Base-by-base conservation (phyloP, 2,329 filamentous ascomycete genomes). In the Aspergillus ustus region DNA sequence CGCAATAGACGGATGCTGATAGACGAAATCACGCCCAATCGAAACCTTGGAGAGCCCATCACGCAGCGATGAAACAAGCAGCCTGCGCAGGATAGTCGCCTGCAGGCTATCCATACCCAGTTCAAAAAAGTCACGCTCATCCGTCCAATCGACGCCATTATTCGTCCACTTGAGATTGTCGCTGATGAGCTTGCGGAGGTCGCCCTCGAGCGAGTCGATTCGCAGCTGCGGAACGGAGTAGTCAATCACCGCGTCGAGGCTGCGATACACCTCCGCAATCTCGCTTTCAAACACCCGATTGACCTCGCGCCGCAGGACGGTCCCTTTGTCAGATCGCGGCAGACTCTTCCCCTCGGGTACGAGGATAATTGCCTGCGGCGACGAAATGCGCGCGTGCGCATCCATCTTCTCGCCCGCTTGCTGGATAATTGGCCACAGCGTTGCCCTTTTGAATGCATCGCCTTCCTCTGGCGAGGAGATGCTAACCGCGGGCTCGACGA, bases 31-130 rank as follows among this genome's bases (percentile, higher is more conserved):
- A 2, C 34, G 34, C 15, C 34, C 9, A 13, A 40, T 15, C 5
- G 34, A 13, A 15, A 17, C 34, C 34, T 40, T 40, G 9, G 34
- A 40, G 9, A 17, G 34, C 9, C 34, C 34, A 11, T 40, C 11
- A 11, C 9, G 34, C 11, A 40, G 34, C 8, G 34, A 40, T 13
- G 34, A 40, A 2, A 40, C 11, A 11, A 58, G 17, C 20, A 6
- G 4, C 13, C 56, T 34, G 13, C 25, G 25, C 19, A 58, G 3
- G 4, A 25, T 19, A 0, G 34, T 45, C 15, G 46, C 56, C 28
- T 58, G 43, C 7, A 58, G 31, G 9, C 31, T 44, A 22, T 58
- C 20, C 56, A 58, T 52, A 11, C 56, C 56, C 5, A 58, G 48
- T 31, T 58, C 48, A 11, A 58, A 58, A 6, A 58, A 25, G 22